Base-by-base conservation (phyloP, 1,139 yeast species). In the Saccharomyces pastorianus region DNA sequence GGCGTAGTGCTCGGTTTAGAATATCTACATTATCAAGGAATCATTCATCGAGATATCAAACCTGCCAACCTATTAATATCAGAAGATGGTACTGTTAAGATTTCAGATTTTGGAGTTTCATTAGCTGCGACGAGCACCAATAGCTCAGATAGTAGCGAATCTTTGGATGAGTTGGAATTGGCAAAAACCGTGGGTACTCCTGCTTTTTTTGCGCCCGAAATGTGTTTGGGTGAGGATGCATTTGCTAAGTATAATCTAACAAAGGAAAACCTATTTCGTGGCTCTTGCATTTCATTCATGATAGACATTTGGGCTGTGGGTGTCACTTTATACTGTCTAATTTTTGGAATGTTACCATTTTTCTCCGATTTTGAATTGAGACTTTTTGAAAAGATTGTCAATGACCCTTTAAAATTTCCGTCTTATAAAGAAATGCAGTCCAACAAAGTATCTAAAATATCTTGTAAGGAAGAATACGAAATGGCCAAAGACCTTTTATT, bases 231-330 rank as follows among this genome's bases (percentile, higher is more conserved):
- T 11, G 59, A 59, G 49, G 69, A 67, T 13, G 63, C 66, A 2
- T 59, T 58, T 50, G 58, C 56, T 6, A 52, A 14, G 20, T 47
- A 53, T 51, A 47, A 52, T 27, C 47, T 62, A 7, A 58, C 59
- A 41, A 61, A 69, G 31, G 61, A 64, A 28, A 69, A 66, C 48
- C 59, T 67, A 11, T 67, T 67, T 50, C 67, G 71, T 46, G 73
- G 72, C 51, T 69, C 74, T 42, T 71, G 72, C 50, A 67, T 73
- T 14, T 68, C 72, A 1, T 64, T 59, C 48, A 89, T 88, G 68
- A 88, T 91, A 55, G 98, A 91, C 70, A 85, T 91, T 14, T 95
- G 99, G 99, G 97, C 99, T 0, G 71, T 91, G 34, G 99, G 99
- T 4, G 91, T 93, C 2, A 93, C 99, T 0, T 74, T 95, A 25